Base-by-base conservation (phyloP, 2,329 filamentous ascomycete species). In the Sarocladium oryzae region DNA sequence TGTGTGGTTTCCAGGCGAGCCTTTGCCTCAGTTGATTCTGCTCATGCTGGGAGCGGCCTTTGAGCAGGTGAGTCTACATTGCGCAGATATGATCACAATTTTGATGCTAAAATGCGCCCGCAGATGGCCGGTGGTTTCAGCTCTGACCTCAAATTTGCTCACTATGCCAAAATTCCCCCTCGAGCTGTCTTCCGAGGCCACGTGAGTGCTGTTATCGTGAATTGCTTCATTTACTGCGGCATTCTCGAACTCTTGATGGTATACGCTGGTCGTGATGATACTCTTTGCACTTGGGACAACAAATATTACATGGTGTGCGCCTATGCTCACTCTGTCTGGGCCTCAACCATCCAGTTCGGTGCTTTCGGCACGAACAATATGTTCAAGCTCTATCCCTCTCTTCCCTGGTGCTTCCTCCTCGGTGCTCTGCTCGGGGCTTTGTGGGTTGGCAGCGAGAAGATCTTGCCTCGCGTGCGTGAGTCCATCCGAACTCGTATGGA, bases 161-260 rank as follows among this genome's bases (percentile, higher is more conserved):
- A 66, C 51, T 66, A 66, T 48, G 60, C 61, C 6, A 59, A 59
- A 11, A 53, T 66, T 2, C 61, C 63, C 0, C 63, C 63, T 1
- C 60, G 63, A 20, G 61, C 63, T 7, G 60, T 66, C 1, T 66
- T 65, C 53, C 56, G 63, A 2, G 61, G 63, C 20, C 60, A 56
- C 23, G 52, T 56, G 7, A 50, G 41, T 4, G 48, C 55, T 30
- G 51, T 52, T 18, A 33, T 55, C 18, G 50, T 62, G 36, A 63
- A 62, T 16, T 62, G 61, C 53, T 57, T 73, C 40, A 69, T 72
- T 8, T 66, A 72, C 18, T 68, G 71, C 18, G 52, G 24, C 20
- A 52, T 56, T 20, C 28, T 56, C 2, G 52, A 56, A 37, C 35
- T 54, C 4, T 38, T 56, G n/a, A 40, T 56, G 37, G 26, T 51